Conservation (phyloP, 1,284 basidiomycete genomes). For the Kwoniella shivajii region DNA sequence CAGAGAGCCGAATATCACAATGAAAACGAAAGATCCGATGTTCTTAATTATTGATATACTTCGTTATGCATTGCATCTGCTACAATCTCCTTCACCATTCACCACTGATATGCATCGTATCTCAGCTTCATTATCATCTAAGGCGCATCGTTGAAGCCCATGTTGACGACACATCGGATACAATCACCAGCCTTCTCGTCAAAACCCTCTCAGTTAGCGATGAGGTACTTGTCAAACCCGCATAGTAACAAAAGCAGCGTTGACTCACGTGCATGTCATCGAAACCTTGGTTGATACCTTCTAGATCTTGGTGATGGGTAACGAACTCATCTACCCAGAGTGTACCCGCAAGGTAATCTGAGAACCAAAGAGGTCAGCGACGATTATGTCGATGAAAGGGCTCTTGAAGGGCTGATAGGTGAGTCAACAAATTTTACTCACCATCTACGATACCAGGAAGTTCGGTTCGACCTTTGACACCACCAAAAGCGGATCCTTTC, state of each 20-base stretch:
- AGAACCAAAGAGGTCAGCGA: slow-evolving; percentile 1
- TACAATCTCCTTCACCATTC: no score
- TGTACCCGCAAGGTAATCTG: slow-evolving; percentile 52
- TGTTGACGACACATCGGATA: slow-evolving; percentile 78
- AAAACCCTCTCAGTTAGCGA: not conserved
- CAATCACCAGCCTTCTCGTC: slow-evolving; percentile 74
- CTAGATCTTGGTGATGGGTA: slow-evolving; percentile 73
- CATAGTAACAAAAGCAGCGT: not conserved
- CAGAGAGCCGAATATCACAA: no score
- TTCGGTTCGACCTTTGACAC: slow-evolving; percentile 96
- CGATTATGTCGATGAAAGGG: not conserved
- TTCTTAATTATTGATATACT: no score
- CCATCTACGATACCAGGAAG: slow-evolving; percentile 85
- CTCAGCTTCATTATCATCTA: not conserved
- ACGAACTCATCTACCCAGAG: slow-evolving; percentile 81
- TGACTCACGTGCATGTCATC: slow-evolving; percentile 88
- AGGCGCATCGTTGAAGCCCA: slow-evolving; percentile 42
- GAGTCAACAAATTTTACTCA: slow-evolving; percentile 35
- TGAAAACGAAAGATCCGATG: no score
- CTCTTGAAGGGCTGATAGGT: not conserved
- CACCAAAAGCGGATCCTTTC: slow-evolving; percentile 95
- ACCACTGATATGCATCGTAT: no score
- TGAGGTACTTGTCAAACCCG: not conserved
- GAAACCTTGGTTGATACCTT: slow-evolving; percentile 85
- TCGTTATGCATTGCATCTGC: no score